Conservation (phyloP, 2,329 filamentous ascomycete species). For the Neurospora crassa region DNA sequence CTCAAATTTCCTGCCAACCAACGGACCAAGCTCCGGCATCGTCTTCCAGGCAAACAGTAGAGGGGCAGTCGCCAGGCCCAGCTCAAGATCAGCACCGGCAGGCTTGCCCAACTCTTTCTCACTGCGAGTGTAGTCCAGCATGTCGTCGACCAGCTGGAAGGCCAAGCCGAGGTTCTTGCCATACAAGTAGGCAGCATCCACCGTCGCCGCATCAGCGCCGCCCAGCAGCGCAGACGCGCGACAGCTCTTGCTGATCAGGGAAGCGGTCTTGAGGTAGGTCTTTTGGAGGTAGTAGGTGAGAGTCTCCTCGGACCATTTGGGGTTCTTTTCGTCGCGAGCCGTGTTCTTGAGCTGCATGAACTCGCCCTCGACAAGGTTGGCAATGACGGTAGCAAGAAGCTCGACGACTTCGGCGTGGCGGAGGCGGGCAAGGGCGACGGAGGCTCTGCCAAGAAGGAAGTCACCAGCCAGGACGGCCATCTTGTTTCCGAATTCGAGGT, state of each 20-base stretch:
- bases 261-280: conserved; percentile 95
- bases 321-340: conserved; percentile 73
- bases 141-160: conserved; percentile 95
- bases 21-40: conserved; percentile 69
- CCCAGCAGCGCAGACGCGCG: conserved; percentile 82
- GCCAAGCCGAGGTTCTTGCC: conserved; percentile 89
- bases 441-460: conserved; percentile 86
- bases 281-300: conserved; percentile 94
- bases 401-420: conserved; percentile 92
- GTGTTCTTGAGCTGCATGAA: conserved; percentile 99
- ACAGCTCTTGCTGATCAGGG: conserved; percentile 92
- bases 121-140: conserved; percentile 90
- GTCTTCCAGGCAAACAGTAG: conserved; percentile 93
- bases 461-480: conserved; percentile 98
- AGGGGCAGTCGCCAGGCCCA: conserved; percentile 88
- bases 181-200: conserved; percentile 86
- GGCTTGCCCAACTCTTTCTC: conserved; percentile 86
- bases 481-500: conserved; percentile 95
- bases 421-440: conserved; percentile 81
- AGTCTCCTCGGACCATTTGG: conserved; percentile 78
- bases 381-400: conserved; percentile 89
- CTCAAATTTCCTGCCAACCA: conserved; percentile 88
- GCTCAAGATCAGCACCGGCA: conserved; percentile 83
- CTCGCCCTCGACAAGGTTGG: conserved; percentile 94
- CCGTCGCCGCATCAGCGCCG: conserved; percentile 61